A percentile compares a stretch with the other conserved stretches of the same genome.
Conservation (phyloP, 768 basidiomycete genomes). For the Naganishia onofrii region DNA sequence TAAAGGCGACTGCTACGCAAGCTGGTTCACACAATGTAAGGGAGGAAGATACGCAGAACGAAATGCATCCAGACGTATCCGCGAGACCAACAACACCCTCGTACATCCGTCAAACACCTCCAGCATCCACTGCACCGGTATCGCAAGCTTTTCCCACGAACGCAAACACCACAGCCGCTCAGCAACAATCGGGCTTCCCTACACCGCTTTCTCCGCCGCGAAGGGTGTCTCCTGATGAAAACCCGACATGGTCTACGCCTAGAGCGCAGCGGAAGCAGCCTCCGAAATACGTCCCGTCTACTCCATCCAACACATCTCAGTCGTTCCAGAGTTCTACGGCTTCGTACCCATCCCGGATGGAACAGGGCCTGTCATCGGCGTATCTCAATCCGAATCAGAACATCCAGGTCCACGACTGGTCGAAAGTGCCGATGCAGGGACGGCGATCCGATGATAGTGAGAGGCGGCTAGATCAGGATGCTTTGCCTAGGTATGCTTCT, state of each 20-base stretch:
- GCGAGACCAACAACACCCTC: neutral
- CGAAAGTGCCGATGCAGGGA: no score
- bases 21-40: neutral
- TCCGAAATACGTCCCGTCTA: neutral
- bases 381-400: neutral
- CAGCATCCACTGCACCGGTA: neutral
- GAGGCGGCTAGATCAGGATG: neutral
- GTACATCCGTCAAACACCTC: neutral
- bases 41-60: neutral
- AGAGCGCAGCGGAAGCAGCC: neutral
- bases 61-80: neutral
- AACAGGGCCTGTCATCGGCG: neutral
- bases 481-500: conserved; percentile 3
- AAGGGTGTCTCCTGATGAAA: neutral
- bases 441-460: no score
- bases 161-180: neutral
- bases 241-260: neutral
- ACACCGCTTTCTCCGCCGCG: conserved; percentile 10
- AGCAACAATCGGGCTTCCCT: neutral
- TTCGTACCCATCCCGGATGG: neutral
- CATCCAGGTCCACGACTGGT: neutral
- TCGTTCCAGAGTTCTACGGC: neutral
- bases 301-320: neutral
- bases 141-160: neutral
- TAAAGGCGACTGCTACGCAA: neutral